phyloP scores from a whole-genome alignment of 192 early-diverging fungal genomes.

The Pilobolus umbonatus region DNA sequence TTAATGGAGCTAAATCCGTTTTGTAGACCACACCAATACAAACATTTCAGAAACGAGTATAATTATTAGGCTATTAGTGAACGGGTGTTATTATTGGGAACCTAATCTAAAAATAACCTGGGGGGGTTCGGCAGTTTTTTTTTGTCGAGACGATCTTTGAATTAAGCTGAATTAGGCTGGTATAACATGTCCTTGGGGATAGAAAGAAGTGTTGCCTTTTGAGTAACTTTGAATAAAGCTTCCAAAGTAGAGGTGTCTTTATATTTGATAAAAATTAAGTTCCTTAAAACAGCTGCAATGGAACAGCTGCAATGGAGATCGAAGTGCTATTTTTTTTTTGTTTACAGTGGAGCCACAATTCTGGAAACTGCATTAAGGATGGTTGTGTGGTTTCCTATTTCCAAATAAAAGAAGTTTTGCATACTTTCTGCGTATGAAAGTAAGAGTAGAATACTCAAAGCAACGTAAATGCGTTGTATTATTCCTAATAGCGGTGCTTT shows the following conservation, averaged over 20 bases:
- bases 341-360: conserved; percentile 9
- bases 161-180: conserved; percentile 2
- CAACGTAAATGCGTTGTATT: conserved; percentile 9
- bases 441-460: conserved; percentile 13
- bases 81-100: conserved; percentile 9
- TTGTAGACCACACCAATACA: conserved; percentile 10
- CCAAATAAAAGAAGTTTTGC: conserved; percentile 10
- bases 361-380: conserved; percentile 8
- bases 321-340: conserved; percentile 9
- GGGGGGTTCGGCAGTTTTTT: conserved; percentile 5
- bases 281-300: conserved; percentile 9
- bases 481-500: conserved; percentile 11
- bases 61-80: conserved; percentile 4
- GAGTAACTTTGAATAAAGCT: not conserved
- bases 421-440: conserved; percentile 14
- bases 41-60: conserved; percentile 9
- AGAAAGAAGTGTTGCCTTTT: not conserved
- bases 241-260: conserved; percentile 1
- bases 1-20: conserved; percentile 5
- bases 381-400: conserved; percentile 13
- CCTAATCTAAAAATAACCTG: conserved; percentile 6
- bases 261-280: conserved; percentile 6
- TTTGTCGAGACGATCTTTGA: conserved; percentile 5
- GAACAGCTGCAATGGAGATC: conserved; percentile 4
- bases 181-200: not conserved